Base-by-base conservation (phyloP, 2,329 filamentous ascomycete species). In the Alternaria triticina region DNA sequence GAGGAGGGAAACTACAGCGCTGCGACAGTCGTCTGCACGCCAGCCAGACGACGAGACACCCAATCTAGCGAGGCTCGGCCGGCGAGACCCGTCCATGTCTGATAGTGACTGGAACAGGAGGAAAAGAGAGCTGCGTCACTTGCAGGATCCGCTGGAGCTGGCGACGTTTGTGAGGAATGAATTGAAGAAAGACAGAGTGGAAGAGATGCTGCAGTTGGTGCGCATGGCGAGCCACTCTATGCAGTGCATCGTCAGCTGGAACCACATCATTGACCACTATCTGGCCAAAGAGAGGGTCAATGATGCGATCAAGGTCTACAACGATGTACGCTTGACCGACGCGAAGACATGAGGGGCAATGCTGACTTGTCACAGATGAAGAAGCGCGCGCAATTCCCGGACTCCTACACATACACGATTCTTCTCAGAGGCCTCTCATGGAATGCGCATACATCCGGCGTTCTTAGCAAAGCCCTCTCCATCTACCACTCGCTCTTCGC, bases 371-470 rank as follows among this genome's bases (percentile, higher is more conserved):
- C 12, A 12, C 25, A 74, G 91, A 98, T 99, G 95, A 99, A 98
- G 83, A 98, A 98, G 82, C 87, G 94, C 65, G 90, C 86, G 6
- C 91, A 96, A 72, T 84, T 87, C 25, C 95, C 96, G 1, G 95
- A 94, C 76, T 86, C 88, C 4, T 87, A 90, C 72, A 97, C 96
- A 0, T 97, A 92, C 76, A 96, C 92, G 17, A 89, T 92, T 61
- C 87, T 98, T 62, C 89, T 99, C 69, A 85, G 88, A 54, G 95
- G 94, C 28, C 88, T 94, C 58, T 86, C 90, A 44, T 81, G 84
- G 45, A 88, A 90, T 15, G 76, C 86, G 1, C 86, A 90, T 62
- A 80, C 85, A 1, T 83, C 86, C 46, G 78, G 87, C 28, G 89
- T 89, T 52, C 85, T 96, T 6, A 79, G 84, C 59, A 89, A 91